Evolutionary conservation across 2,329 filamentous ascomycete species (phyloP).

Genomic region (Diaporthe sp.): DNA sequence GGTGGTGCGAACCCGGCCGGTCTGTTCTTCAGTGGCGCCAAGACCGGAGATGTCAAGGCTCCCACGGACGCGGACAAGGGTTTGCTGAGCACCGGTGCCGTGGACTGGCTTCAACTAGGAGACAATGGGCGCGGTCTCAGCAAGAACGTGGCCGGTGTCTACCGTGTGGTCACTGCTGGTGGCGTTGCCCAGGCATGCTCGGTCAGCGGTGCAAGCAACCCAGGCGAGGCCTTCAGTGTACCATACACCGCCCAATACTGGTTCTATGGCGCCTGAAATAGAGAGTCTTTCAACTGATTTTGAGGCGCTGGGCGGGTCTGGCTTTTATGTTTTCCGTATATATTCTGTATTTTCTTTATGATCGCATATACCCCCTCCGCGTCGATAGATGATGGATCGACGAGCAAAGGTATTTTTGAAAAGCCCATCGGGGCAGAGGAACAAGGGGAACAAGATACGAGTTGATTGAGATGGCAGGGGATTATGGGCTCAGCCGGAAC

Average conservation of each 20-base stretch:
- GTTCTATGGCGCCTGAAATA: constrained; percentile 58
- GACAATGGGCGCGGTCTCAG: constrained; percentile 45
- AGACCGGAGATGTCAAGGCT: constrained; percentile 65
- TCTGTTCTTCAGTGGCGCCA: constrained; percentile 58
- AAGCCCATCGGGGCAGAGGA: constrained; percentile 1
- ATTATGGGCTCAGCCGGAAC: background rate
- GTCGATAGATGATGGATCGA: constrained; percentile 22
- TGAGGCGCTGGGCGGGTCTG: background rate
- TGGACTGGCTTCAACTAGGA: constrained; percentile 65
- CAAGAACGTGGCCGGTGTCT: constrained; percentile 57
- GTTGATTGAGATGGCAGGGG: background rate
- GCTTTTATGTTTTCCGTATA: background rate
- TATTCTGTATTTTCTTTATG: background rate
- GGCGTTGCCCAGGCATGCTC: constrained; percentile 60
- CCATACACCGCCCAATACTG: constrained; percentile 71
- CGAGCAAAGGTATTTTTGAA: constrained; percentile 12
- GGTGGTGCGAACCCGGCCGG: constrained; percentile 44
- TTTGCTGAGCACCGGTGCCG: constrained; percentile 62
- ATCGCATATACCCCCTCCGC: background rate
- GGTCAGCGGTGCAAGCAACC: constrained; percentile 52
- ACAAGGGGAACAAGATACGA: background rate
- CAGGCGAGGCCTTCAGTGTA: constrained; percentile 58
- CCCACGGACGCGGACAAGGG: constrained; percentile 63
- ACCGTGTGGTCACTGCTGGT: constrained; percentile 68
- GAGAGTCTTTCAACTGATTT: background rate